Conservation (phyloP, 2,329 filamentous ascomycete species). For the Falciphora oryzae region DNA sequence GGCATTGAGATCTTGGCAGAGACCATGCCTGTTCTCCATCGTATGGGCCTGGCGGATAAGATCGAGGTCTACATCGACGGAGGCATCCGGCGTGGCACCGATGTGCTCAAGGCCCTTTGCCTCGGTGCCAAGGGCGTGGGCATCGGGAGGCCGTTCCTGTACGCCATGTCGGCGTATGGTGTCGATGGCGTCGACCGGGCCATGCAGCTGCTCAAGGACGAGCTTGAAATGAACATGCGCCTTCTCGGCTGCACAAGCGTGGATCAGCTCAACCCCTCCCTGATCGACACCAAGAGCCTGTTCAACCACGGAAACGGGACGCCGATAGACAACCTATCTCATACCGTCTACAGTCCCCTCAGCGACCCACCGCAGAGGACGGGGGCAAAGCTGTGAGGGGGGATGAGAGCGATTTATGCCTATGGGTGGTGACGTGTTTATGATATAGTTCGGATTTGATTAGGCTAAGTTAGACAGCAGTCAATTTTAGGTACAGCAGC, state of each 20-base stretch:
- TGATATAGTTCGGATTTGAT: background rate
- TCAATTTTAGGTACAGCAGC: background rate
- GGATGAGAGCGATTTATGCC: background rate
- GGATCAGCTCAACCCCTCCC: constrained; percentile 69
- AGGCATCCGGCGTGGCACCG: constrained; percentile 81
- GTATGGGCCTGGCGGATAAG: constrained; percentile 64
- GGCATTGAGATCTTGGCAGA: constrained; percentile 88
- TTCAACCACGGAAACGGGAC: constrained; percentile 43
- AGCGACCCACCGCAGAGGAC: constrained; percentile 43
- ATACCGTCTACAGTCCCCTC: constrained; percentile 48
- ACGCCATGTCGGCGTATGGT: constrained; percentile 92
- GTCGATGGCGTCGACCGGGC: constrained; percentile 81
- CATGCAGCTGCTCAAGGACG: constrained; percentile 88
- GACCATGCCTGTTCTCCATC: constrained; percentile 80
- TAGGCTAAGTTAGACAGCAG: background rate
- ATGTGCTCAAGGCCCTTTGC: constrained; percentile 93
- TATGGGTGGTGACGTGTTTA: background rate
- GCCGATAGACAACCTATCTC: constrained; percentile 42
- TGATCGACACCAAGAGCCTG: constrained; percentile 74
- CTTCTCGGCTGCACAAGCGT: constrained; percentile 75
- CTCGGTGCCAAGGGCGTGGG: constrained; percentile 88
- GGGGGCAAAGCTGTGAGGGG: constrained; percentile 43
- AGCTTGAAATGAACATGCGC: constrained; percentile 99
- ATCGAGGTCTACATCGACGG: constrained; percentile 91
- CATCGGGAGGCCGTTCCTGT: constrained; percentile 91